Base-by-base conservation (phyloP, 495 filamentous ascomycete genomes). In the Hypoxylon cercidicola region DNA sequence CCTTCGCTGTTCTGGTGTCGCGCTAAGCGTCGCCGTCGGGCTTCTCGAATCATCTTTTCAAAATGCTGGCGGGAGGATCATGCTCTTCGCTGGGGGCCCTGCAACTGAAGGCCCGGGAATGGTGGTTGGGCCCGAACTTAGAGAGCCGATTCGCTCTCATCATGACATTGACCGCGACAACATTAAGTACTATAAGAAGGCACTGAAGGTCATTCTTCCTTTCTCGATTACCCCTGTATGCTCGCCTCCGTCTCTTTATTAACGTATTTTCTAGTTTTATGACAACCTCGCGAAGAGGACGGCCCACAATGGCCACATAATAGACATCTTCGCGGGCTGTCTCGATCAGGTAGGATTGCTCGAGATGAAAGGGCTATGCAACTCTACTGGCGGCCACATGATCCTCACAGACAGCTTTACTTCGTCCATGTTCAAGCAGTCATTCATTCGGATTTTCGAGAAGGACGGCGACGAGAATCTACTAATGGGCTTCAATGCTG, bases 101-200 rank as follows among this genome's bases (percentile, higher is more conserved):
- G 93, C 92, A 19, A 99, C 96, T 1, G 96, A 98, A 78, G 96
- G 96, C 0, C 96, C 95, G 12, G 96, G 96, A 49, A 90, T 96
- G 83, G 96, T 99, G 34, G 95, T 99, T 75, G 93, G 93, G 0
- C 93, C 93, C n/a, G 96, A 99, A 77, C 78, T 99, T 64, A 90
- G 93, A 75, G 96, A 99, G 74, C 93, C 96, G 13, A 98, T 99
- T 58, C 89, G 96, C 71, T 98, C 96, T 32, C 96, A 99, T 79
- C 96, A 99, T 73, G 96, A 99, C 68, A 99, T 99, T 74, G 96
- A 99, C 71, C 87, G 92, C 37, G 96, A 99, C 73, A 97, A 97
- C 70, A 97, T 97, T 81, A 99, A 98, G 77, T 97, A 98, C 75
- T 98, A 96, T 80, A 99, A 99, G 84, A 98, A 98, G 78, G 95